Percentiles rank a stretch among this genome's conserved stretches.
These are phyloP conservation scores for Tylopilus felleus DNA, from an alignment of 768 basidiomycete species.

Conservation along the genomic window DNA sequence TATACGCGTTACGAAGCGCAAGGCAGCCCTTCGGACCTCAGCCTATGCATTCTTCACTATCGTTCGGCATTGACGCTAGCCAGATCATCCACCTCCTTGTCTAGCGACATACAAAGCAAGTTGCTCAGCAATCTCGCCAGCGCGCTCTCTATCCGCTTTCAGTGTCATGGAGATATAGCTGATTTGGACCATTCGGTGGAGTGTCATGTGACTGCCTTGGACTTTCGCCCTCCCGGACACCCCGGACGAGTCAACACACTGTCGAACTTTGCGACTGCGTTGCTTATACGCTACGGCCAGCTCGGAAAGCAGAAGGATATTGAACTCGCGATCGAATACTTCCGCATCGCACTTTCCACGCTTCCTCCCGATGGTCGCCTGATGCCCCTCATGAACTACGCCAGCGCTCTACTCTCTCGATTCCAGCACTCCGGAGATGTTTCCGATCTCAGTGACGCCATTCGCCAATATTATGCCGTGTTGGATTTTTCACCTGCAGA, in stretches of 20 bases:
- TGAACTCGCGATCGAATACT: constrained; percentile 27
- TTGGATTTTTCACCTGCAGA: constrained; percentile 18
- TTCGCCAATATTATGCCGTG: constrained; percentile 21
- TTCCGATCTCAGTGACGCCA: constrained; percentile 23
- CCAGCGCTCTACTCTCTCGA: constrained; percentile 28
- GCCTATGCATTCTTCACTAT: constrained; percentile 25
- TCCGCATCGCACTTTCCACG: constrained; percentile 18
- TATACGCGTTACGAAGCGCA: constrained; percentile 22
- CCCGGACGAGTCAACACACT: constrained; percentile 24
- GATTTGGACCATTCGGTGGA: constrained; percentile 30
- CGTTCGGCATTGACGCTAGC: constrained; percentile 26
- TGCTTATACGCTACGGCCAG: constrained; percentile 28
- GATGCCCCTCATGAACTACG: constrained; percentile 27
- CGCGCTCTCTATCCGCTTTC: constrained; percentile 27
- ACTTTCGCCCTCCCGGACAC: constrained; percentile 26
- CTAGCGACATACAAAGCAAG: constrained; percentile 23
- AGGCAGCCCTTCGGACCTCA: constrained; percentile 22
- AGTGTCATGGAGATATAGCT: constrained; percentile 21
- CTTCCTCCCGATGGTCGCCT: constrained; percentile 21
- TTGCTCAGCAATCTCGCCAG: constrained; percentile 29
- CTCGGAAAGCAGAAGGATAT: constrained; percentile 24
- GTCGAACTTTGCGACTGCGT: constrained; percentile 28
- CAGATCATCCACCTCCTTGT: constrained; percentile 14
- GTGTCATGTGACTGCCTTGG: constrained; percentile 24
- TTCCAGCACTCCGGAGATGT: constrained; percentile 21